A percentile compares a stretch with the other conserved stretches of the same genome.
Conservation (phyloP, 1,284 basidiomycete species). For the Sutorius eximius region DNA sequence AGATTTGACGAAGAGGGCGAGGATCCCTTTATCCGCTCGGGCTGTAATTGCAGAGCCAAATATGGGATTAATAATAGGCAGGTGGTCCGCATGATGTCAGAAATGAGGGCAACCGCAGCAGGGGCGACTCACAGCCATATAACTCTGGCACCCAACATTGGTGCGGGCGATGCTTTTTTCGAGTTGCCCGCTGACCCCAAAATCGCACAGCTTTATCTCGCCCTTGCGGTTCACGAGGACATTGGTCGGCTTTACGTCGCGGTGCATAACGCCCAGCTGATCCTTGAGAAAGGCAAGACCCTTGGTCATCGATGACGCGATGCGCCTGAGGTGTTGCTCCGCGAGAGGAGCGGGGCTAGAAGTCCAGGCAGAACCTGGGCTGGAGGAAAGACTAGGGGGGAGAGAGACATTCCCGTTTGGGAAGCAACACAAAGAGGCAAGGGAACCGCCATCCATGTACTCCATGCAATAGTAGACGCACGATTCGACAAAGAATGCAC, state of each 20-base stretch:
- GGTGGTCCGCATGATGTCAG: conserved; percentile 5
- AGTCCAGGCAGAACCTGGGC: conserved; percentile 35
- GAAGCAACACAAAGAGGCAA: conserved; percentile 76
- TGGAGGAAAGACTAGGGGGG: conserved; percentile 35
- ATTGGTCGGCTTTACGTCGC: conserved; percentile 98
- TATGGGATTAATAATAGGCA: background rate
- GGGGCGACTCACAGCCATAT: conserved; percentile 87
- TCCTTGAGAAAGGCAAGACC: conserved; percentile 97
- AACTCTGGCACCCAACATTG: conserved; percentile 97
- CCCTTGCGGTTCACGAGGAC: conserved; percentile 90
- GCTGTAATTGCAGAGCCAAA: conserved; percentile 44
- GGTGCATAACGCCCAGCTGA: conserved; percentile 94
- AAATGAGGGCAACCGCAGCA: background rate
- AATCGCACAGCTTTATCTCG: conserved; percentile 94
- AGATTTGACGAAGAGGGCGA: conserved; percentile 48
- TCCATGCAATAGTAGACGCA: conserved; percentile 99
- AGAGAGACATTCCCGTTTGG: conserved; percentile 38
- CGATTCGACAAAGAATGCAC: conserved; percentile 97
- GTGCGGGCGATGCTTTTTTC: conserved; percentile 97
- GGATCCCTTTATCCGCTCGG: conserved; percentile 95
- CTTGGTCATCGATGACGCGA: conserved; percentile 82
- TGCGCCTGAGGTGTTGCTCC: conserved; percentile 62
- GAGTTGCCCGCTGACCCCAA: conserved; percentile 96
- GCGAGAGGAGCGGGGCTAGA: conserved; percentile 35
- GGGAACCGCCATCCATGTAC: conserved; percentile 94